Base-by-base conservation (phyloP, 2,329 filamentous ascomycete species). In the Leptographium lundbergii region DNA sequence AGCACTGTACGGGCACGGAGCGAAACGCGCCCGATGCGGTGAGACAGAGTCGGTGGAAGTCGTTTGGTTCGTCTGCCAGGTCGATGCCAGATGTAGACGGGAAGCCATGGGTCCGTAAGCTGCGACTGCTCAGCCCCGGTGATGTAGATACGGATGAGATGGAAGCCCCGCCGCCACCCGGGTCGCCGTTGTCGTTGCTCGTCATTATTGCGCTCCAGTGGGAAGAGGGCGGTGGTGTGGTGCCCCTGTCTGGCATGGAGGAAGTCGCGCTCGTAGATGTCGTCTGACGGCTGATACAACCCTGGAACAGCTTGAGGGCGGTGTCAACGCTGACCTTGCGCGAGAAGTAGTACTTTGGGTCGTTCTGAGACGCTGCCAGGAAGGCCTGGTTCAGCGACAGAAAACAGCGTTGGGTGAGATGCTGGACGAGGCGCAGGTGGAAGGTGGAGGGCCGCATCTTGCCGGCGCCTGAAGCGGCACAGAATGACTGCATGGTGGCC, bases 301-400 rank as follows among this genome's bases (percentile, higher is more conserved):
- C 66, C 13, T 65, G 63, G 59, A 65, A 69, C 6, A 69, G 65
- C 56, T 69, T 69, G 7, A 72, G 60, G 1, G 70, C 65, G 2
- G 67, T 69, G 63, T 79, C 76, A 11, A 78, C 69, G 50, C 72
- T 73, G 56, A 79, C 73, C 60, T 80, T 79, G 24, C 77, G 73
- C 0, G 78, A 81, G 66, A 78, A 81, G 66, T 79, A 79, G 61
- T 75, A 80, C 1, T 72, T 70, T 0, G 77, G 75, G 47, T 80
- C 72, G 1, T 72, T 67, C 14, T 74, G 70, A 0, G 78, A 75
- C 17, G 71, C 69, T 6, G 68, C 66, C 29, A 79, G 71, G 67
- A 76, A 75, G 0, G 75, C 75, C 45, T 79, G 76, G 62, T 86
- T 81, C 0, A 86, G 73, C 0, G 76, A 73, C 14, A 84, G 71